Evolutionary conservation across 805 yeast species (phyloP).

Genomic region (Ascoidea tarda): DNA sequence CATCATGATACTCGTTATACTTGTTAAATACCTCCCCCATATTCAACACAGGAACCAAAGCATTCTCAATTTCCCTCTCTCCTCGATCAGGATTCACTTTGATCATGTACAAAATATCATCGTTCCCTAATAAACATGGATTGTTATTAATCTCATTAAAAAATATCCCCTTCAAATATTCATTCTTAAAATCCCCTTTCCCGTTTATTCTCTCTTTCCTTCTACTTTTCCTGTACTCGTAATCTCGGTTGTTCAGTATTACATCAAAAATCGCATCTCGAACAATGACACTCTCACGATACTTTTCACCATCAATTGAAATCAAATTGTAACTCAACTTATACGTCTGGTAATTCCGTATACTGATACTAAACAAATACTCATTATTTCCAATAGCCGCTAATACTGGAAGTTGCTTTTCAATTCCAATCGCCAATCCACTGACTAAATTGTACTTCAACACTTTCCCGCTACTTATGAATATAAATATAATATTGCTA

Average conservation of each 20-base stretch:
- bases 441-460: slow-evolving; percentile 1
- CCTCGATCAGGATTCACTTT: neutral
- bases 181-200: too few species aligned
- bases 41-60: neutral
- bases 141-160: neutral
- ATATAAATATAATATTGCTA: slow-evolving; percentile 1
- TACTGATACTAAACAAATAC: slow-evolving; percentile 2
- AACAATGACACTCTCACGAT: neutral
- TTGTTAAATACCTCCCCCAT: neutral
- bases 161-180: too few species aligned
- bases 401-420: slow-evolving; percentile 5
- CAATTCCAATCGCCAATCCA: slow-evolving; percentile 5
- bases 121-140: neutral
- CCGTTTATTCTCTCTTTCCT: neutral
- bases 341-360: slow-evolving; percentile 2
- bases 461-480: slow-evolving; percentile 2
- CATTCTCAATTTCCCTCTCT: neutral
- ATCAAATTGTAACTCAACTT: neutral
- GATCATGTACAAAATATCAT: neutral
- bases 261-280: neutral
- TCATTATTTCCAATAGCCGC: slow-evolving; percentile 4
- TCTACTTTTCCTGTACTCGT: neutral
- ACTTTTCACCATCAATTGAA: neutral
- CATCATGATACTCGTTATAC: neutral
- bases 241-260: neutral